phyloP scores from a whole-genome alignment of 164 flowering plant species.

The Kalanchoe fedtschenkoi region DNA sequence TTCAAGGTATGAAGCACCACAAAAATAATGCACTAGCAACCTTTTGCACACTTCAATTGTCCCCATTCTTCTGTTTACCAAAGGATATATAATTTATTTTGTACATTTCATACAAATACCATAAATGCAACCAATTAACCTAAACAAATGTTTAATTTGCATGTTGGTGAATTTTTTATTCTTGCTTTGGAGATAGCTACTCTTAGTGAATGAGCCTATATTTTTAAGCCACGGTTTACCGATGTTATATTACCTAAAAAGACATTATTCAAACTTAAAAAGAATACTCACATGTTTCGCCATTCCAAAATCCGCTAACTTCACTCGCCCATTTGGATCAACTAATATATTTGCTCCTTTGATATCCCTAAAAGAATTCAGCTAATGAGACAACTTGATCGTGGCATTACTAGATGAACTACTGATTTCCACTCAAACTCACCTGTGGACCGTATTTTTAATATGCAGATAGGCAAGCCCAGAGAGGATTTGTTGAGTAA shows the following conservation, averaged over 20 bases:
- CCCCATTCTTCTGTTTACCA: not conserved
- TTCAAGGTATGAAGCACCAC: not conserved
- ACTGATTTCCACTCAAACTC: not conserved
- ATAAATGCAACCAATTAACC: too few relatives aligned
- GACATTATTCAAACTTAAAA: not conserved
- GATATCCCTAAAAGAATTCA: slow-evolving; percentile 50
- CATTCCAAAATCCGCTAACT: slow-evolving; percentile 81
- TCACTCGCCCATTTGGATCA: slow-evolving; percentile 85
- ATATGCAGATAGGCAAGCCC: slow-evolving; percentile 83
- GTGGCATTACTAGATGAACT: not conserved
- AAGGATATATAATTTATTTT: not conserved
- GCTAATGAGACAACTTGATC: not conserved
- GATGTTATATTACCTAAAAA: not conserved
- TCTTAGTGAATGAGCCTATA: too few relatives aligned
- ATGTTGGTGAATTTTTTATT: too few relatives aligned
- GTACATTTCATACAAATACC: not conserved
- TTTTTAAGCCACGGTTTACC: not conserved
- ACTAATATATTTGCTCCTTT: slow-evolving; percentile 96
- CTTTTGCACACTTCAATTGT: not conserved
- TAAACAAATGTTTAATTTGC: too few relatives aligned
- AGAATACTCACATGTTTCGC: slow-evolving; percentile 71
- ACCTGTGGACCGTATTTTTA: slow-evolving; percentile 81
- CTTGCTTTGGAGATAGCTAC: too few relatives aligned
- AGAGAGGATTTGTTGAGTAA: slow-evolving; percentile 80
- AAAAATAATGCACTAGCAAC: not conserved